Conservation (phyloP, 352 stramenopile species). For the Globisporangium paddicum region DNA sequence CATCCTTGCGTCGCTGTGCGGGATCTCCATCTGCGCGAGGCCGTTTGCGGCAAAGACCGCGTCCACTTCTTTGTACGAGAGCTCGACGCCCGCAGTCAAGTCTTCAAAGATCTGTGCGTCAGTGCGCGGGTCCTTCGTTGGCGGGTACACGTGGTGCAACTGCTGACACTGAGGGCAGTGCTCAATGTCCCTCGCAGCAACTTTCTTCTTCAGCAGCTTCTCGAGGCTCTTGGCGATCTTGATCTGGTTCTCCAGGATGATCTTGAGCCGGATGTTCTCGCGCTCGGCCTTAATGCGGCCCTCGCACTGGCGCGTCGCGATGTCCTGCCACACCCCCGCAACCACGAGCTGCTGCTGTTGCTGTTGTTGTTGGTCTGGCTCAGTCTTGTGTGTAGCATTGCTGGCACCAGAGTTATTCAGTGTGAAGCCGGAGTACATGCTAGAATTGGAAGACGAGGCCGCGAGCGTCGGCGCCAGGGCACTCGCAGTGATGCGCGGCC, state of each 20-base stretch:
- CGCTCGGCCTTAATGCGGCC: slow-evolving; percentile 40
- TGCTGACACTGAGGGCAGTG: slow-evolving; percentile 13
- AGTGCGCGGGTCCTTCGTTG: slow-evolving; percentile 15
- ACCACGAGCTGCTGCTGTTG: background rate
- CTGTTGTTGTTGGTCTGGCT: background rate
- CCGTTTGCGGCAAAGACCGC: slow-evolving; percentile 22
- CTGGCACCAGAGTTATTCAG: too few relatives aligned
- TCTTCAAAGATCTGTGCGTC: slow-evolving; percentile 31
- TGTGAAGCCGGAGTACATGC: background rate
- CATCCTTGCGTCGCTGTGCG: slow-evolving; percentile 7
- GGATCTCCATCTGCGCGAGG: slow-evolving; percentile 3
- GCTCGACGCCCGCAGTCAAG: slow-evolving; percentile 28
- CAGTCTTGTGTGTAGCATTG: background rate
- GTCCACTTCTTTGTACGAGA: slow-evolving; percentile 31
- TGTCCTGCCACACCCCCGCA: slow-evolving; percentile 23
- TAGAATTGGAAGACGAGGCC: background rate
- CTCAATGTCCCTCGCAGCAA: slow-evolving; percentile 9
- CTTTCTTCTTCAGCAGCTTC: slow-evolving; percentile 29
- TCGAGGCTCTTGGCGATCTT: slow-evolving; percentile 53
- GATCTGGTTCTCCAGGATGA: slow-evolving; percentile 53
- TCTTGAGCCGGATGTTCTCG: slow-evolving; percentile 51
- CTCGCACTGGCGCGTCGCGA: slow-evolving; percentile 11
- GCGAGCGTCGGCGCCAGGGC: background rate
- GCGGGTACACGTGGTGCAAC: slow-evolving; percentile 19
- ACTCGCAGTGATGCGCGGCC: background rate